A percentile compares a stretch with the other conserved stretches of the same genome.
Conservation (phyloP, 1,284 basidiomycete species). For the Fomitopsis palustris region DNA sequence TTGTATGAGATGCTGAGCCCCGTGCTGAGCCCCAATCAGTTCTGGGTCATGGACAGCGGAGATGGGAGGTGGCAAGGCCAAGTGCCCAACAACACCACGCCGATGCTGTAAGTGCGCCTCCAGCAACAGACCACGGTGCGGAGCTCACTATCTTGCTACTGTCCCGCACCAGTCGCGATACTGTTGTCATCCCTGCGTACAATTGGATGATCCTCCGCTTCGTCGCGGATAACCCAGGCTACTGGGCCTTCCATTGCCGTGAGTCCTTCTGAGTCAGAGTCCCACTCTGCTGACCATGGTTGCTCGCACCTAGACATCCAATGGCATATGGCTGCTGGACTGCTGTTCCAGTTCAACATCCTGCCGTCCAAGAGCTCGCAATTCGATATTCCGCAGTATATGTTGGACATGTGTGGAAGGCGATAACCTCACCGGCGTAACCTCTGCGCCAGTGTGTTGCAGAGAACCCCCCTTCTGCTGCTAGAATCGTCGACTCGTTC, state of each 20-base stretch:
- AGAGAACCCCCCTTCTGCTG: too few species aligned
- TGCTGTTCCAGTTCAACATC: conserved; percentile 33
- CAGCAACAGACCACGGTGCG: neutral
- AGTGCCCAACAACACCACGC: conserved; percentile 25
- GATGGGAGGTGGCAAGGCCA: conserved; percentile 29
- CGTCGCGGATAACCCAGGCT: conserved; percentile 33
- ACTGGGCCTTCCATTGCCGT: conserved; percentile 37
- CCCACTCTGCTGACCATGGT: neutral
- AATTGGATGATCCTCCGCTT: conserved; percentile 32
- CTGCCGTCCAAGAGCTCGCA: conserved; percentile 25
- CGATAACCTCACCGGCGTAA: neutral
- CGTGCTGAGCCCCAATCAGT: neutral
- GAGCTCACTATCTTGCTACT: neutral
- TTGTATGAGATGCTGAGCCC: too few species aligned
- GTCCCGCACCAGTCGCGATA: conserved; percentile 24
- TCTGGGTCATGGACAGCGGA: conserved; percentile 26
- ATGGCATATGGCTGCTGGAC: conserved; percentile 36
- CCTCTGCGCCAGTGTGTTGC: too few species aligned
- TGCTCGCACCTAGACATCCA: conserved; percentile 27
- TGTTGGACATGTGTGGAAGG: conserved; percentile 27
- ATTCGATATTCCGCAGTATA: conserved; percentile 30
- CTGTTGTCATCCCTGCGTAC: conserved; percentile 32
- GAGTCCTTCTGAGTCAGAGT: conserved; percentile 5
- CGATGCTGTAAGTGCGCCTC: conserved; percentile 21
- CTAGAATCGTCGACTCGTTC: too few species aligned